phyloP scores from a whole-genome alignment of 805 yeast genomes.

The Barnettozyma siamensis region DNA sequence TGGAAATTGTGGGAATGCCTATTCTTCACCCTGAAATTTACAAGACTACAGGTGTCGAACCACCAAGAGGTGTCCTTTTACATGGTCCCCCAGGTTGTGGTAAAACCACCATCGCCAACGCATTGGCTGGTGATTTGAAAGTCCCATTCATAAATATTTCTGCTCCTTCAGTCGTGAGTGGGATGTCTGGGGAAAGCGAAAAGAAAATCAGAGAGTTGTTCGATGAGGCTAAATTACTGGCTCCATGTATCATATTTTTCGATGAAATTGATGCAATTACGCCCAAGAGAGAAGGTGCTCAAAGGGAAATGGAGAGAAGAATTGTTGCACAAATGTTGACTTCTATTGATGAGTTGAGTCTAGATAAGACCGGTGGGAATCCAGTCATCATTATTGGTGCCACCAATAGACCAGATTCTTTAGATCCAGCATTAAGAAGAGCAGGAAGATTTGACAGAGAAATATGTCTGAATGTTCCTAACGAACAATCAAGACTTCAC shows the following conservation, averaged over 20 bases:
- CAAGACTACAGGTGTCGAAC: slow-evolving; percentile 82
- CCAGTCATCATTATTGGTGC: slow-evolving; percentile 96
- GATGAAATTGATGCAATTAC: slow-evolving; percentile 98
- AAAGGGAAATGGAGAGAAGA: slow-evolving; percentile 95
- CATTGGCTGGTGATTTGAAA: slow-evolving; percentile 89
- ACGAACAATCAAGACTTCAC: slow-evolving; percentile 70
- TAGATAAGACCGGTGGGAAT: slow-evolving; percentile 85
- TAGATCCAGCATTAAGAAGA: slow-evolving; percentile 90
- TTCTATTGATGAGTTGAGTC: slow-evolving; percentile 85
- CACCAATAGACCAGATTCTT: slow-evolving; percentile 91
- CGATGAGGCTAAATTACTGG: slow-evolving; percentile 83
- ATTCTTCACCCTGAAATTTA: slow-evolving; percentile 92
- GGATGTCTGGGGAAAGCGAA: slow-evolving; percentile 99
- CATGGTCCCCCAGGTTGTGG: slow-evolving; percentile 99
- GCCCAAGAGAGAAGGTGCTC: slow-evolving; percentile 97
- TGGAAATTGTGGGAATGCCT: slow-evolving; percentile 90
- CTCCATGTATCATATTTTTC: slow-evolving; percentile 89
- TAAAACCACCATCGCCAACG: slow-evolving; percentile 93
- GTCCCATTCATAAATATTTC: slow-evolving; percentile 89
- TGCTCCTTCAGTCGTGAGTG: slow-evolving; percentile 95
- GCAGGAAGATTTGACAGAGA: slow-evolving; percentile 97
- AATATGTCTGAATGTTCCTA: slow-evolving; percentile 91
- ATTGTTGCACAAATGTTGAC: slow-evolving; percentile 94
- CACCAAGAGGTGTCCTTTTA: slow-evolving; percentile 88
- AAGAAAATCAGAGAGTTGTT: slow-evolving; percentile 89